Base-by-base conservation (phyloP, 2,329 filamentous ascomycete genomes). In the Xylaria digitata region DNA sequence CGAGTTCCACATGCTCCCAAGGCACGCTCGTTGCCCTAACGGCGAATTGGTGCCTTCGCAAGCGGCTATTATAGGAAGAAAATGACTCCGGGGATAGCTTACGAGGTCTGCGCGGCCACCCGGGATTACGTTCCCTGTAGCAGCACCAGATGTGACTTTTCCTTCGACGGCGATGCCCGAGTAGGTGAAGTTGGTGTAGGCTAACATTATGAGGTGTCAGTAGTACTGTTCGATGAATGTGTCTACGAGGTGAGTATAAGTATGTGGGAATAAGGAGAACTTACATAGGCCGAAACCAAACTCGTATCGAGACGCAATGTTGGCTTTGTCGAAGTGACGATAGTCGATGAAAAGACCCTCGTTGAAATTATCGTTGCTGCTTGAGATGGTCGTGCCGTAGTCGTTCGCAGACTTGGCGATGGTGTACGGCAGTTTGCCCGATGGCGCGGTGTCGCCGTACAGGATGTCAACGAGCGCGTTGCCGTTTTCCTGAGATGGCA, bases 401-500 rank as follows among this genome's bases (percentile, higher is more conserved):
- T 87, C 85, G 7, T 66, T 72, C 1, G 77, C 72, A 1, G 75
- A 73, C 75, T 84, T 84, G 49, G 80, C 84, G 60, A 87, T 86
- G 1, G 84, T 86, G 75, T 84, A 85, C 0, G 82, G 81, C 53
- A 85, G 76, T 74, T 84, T 84, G 26, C 83, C 83, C 9, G 78
- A 81, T 9, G 83, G 83, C 49, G 75, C 77, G 0, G 77, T 75
- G 5, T 77, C 74, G 56, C 92, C 92, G 77, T 92, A 94, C 7
- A 94, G 84, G 23, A 94, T 83, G 74, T 94, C 91, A 2, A 89
- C 89, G 53, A 94, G 86, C 2, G 90, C 86, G 74, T 93, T 93
- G 11, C 92, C 92, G 71, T 87, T 91, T 79, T 94, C 90, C 74
- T 93, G 88, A 34, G 91, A 91, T 0, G 91, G 91, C 48, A 94